phyloP scores from a whole-genome alignment of 495 filamentous ascomycete genomes.

The Aspergillus carlsbadensis region DNA sequence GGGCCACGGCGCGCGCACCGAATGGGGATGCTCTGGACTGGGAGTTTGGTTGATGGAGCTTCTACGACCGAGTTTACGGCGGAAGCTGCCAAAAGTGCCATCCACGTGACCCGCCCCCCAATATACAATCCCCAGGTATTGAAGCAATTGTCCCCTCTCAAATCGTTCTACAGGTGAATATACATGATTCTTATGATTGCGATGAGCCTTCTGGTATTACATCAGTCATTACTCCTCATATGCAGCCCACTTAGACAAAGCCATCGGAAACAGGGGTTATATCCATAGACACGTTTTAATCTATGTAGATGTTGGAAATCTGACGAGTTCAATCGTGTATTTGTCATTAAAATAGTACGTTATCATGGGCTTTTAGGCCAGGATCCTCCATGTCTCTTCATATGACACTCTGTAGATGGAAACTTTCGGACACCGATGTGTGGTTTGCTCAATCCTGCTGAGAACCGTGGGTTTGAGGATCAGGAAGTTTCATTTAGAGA shows the following conservation, averaged over 20 bases:
- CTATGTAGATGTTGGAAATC: neutral
- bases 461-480: slow-evolving; percentile 5
- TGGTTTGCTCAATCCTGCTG: slow-evolving; percentile 8
- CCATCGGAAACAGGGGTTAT: no score
- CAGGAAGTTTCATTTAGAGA: slow-evolving; percentile 29
- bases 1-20: slow-evolving; percentile 14
- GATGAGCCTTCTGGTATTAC: no score
- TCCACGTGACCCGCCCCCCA: slow-evolving; percentile 21
- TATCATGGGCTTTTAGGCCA: slow-evolving; percentile 26
- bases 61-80: slow-evolving; percentile 21
- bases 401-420: neutral
- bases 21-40: slow-evolving; percentile 18
- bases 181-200: no score
- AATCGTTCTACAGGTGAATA: neutral
- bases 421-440: slow-evolving; percentile 1
- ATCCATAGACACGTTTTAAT: no score
- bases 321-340: slow-evolving; percentile 17
- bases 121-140: neutral
- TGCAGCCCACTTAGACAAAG: no score
- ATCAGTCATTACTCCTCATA: no score
- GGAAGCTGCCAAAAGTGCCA: slow-evolving; percentile 8
- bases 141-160: neutral
- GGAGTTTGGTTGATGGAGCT: slow-evolving; percentile 25
- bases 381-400: slow-evolving; percentile 7
- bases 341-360: slow-evolving; percentile 35